Percentiles rank a stretch among this genome's conserved stretches.
These are phyloP conservation scores for Leccinum olivaceoglutinosum DNA, from an alignment of 1,284 basidiomycete genomes.

Conservation along the genomic window DNA sequence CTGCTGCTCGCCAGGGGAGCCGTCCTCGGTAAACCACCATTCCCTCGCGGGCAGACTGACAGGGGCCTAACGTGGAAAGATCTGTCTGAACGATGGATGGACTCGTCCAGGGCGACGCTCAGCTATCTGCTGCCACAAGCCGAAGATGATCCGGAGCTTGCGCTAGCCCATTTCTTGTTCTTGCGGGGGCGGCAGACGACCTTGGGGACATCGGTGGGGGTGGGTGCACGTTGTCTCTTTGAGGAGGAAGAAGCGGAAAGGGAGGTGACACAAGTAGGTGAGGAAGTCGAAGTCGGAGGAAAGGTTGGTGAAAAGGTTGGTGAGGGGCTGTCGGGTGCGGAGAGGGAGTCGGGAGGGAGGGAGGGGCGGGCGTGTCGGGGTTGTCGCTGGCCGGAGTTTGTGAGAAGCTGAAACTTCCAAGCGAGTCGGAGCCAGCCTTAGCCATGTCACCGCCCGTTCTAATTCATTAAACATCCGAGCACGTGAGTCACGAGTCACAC, in stretches of 20 bases:
- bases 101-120: conserved; percentile 26
- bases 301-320: conserved; percentile 16
- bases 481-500: conserved; percentile 7
- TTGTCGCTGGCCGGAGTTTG: not conserved
- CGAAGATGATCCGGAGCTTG: conserved; percentile 22
- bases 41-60: conserved; percentile 17
- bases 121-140: conserved; percentile 19
- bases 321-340: conserved; percentile 19
- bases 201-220: conserved; percentile 1
- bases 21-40: conserved; percentile 51
- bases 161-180: conserved; percentile 24
- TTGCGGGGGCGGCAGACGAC: conserved; percentile 16
- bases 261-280: conserved; percentile 22
- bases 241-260: conserved; percentile 25
- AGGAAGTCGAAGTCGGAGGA: conserved; percentile 16
- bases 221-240: conserved; percentile 22
- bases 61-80: conserved; percentile 30
- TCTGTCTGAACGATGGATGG: conserved; percentile 28
- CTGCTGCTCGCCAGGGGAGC: conserved; percentile 51
- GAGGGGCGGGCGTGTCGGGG: conserved; percentile 8
- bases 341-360: conserved; percentile 18
- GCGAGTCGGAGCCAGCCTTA: conserved; percentile 17
- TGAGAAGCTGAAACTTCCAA: conserved; percentile 17
- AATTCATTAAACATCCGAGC: not conserved
- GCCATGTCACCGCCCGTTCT: not conserved